Evolutionary conservation across 805 yeast species (phyloP).

Genomic region (Tetrapisispora fleetii): DNA sequence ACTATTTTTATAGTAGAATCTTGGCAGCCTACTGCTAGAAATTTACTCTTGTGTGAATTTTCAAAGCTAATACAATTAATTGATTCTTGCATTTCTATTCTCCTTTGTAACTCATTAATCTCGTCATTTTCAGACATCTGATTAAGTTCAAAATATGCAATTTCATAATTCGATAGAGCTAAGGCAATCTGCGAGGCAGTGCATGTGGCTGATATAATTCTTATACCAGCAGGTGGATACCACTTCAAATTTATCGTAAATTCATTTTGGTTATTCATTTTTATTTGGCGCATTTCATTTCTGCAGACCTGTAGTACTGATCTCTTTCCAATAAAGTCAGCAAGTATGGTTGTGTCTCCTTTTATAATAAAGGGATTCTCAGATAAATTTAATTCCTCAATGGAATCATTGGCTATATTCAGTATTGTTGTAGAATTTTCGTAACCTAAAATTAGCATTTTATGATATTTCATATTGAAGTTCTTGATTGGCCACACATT

Average conservation of each 20-base stretch:
- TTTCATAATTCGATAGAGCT: slow-evolving; percentile 60
- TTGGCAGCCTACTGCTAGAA: slow-evolving; percentile 59
- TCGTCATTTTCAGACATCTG: slow-evolving; percentile 35
- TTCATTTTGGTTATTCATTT: slow-evolving; percentile 8
- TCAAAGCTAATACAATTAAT: slow-evolving; percentile 46
- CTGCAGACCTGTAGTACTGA: slow-evolving; percentile 67
- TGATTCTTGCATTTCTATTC: slow-evolving; percentile 42
- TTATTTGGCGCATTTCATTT: slow-evolving; percentile 57
- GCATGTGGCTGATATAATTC: slow-evolving; percentile 48
- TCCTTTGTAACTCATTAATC: slow-evolving; percentile 60
- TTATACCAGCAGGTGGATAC: slow-evolving; percentile 73
- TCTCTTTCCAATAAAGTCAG: slow-evolving; percentile 53
- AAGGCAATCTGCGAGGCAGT: slow-evolving; percentile 61
- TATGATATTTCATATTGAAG: slow-evolving; percentile 19
- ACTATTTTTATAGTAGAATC: slow-evolving; percentile 63
- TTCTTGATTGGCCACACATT: slow-evolving; percentile 56
- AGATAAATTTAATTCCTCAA: slow-evolving; percentile 56
- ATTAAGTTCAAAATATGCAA: slow-evolving; percentile 76
- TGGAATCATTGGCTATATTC: slow-evolving; percentile 36
- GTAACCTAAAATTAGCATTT: slow-evolving; percentile 18
- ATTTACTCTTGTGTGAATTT: slow-evolving; percentile 36
- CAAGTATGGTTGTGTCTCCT: slow-evolving; percentile 52
- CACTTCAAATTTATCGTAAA: slow-evolving; percentile 45
- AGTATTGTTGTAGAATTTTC: slow-evolving; percentile 17
- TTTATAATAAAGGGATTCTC: slow-evolving; percentile 56